phyloP scores from a whole-genome alignment of 1,139 yeast genomes.

The Debaryomycetaceae sp. region DNA sequence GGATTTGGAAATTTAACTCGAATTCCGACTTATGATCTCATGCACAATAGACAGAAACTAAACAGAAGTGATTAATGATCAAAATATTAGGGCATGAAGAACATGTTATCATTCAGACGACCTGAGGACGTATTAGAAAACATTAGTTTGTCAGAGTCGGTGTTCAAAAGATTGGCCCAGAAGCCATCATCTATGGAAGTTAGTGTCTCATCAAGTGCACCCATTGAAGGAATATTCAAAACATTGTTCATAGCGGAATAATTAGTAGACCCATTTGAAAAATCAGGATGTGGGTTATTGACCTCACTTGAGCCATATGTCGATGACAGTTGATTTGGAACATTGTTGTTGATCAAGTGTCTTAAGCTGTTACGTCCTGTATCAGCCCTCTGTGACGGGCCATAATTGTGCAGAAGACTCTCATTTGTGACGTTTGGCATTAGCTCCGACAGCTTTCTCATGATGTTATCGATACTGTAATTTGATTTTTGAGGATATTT shows the following conservation, averaged over 20 bases:
- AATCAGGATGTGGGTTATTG: background rate
- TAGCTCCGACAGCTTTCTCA: background rate
- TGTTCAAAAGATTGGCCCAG: constrained; percentile 40
- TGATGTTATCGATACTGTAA: background rate
- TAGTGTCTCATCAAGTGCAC: constrained; percentile 27
- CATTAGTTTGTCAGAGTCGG: constrained; percentile 33
- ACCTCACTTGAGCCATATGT: background rate
- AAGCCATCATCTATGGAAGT: constrained; percentile 40
- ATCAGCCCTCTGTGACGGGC: background rate
- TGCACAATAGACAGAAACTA: too few species aligned
- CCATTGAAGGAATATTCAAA: constrained; percentile 9
- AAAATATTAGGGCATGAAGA: constrained; percentile 18
- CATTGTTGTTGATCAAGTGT: background rate
- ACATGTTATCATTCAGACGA: constrained; percentile 23
- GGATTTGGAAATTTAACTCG: too few species aligned
- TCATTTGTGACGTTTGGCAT: background rate
- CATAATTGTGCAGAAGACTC: too few species aligned
- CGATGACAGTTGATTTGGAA: background rate
- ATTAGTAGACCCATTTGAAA: background rate
- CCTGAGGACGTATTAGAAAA: constrained; percentile 20
- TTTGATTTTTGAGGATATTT: background rate
- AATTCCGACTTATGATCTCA: too few species aligned
- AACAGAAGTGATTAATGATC: too few species aligned
- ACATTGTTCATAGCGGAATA: background rate
- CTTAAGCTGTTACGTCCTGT: background rate